Evolutionary conservation across 306 rosid species (phyloP), one percentile per base, ranked within the genome.

Genomic region (Inga leiocalycina): DNA sequence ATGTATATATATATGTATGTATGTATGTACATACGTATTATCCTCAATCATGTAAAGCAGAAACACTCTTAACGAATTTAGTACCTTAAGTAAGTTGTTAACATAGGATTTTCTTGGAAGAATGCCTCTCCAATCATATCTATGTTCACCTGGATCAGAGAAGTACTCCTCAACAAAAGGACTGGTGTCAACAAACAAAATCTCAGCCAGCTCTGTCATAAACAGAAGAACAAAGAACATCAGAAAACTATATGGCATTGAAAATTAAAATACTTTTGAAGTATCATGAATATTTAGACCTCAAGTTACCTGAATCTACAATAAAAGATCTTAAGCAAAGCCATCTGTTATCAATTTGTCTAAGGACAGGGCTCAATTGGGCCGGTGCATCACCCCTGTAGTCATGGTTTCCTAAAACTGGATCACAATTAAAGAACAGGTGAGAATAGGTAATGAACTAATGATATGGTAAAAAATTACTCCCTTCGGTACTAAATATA

Each of bases 391-490:
- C 83, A 66, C 92, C 92, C 67, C 92, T 89, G 19, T 89, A 89
- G 56, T 89, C 92, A 80, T 89, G 92, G 87, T 89, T 89, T 6
- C 92, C 92, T 87, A 89, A 73, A 84, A 89, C 92, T 89, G 82
- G 85, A 82, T 52, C 39, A 59, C 65, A 75, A 71, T 66, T 11
- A 56, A 71, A 24, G 16, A 79, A 56, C 65, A 79, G 17, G 57
- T 79, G 27, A 79, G 45, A 45, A 52, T 35, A 78, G n/a, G 11
- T 8, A 1, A 61, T 39, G 20, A 37, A 20, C 30, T 69, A 20
- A 62, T 3, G 20, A 22, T 44, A 30, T 10, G 6, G 6, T 48
- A 10, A 59, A 69, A 37, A 7, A 45, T 7, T 10, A n/a, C n/a
- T n/a, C n/a, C n/a, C n/a, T n/a, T n/a, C n/a, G n/a, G n/a, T n/a